phyloP scores from a whole-genome alignment of 2,329 filamentous ascomycete species.

The Dendrostoma leiphaemia region DNA sequence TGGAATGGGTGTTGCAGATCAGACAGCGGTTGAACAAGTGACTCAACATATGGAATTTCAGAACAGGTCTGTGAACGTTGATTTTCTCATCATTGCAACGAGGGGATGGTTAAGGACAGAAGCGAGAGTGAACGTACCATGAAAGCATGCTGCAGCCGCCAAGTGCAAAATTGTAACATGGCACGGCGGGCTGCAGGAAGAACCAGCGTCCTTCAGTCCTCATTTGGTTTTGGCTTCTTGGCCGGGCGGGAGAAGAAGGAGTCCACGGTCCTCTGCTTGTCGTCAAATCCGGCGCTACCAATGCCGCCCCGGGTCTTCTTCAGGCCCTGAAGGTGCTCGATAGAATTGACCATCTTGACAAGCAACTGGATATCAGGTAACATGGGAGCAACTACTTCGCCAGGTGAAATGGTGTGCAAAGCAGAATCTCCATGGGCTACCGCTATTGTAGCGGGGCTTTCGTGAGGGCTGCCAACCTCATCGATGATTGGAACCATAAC shows the following conservation, averaged over 20 bases:
- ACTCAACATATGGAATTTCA: slow-evolving; percentile 67
- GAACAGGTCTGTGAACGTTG: slow-evolving; percentile 82
- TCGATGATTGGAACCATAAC: too few species aligned
- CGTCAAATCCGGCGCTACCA: slow-evolving; percentile 73
- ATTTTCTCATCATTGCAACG: slow-evolving; percentile 68
- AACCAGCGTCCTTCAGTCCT: slow-evolving; percentile 23
- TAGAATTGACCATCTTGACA: slow-evolving; percentile 65
- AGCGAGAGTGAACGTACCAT: slow-evolving; percentile 37
- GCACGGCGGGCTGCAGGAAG: not conserved
- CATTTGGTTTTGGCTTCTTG: slow-evolving; percentile 48
- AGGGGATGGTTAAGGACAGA: slow-evolving; percentile 10
- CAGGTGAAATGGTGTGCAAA: not conserved
- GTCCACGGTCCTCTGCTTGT: slow-evolving; percentile 71
- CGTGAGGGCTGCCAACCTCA: too few species aligned
- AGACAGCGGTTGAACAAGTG: slow-evolving; percentile 82
- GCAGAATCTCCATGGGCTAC: not conserved
- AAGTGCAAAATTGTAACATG: too few species aligned
- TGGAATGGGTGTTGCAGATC: slow-evolving; percentile 38
- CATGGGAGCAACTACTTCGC: too few species aligned
- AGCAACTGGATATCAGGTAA: slow-evolving; percentile 25
- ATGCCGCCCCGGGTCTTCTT: slow-evolving; percentile 82
- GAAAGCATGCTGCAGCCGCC: not conserved
- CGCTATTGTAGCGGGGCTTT: too few species aligned
- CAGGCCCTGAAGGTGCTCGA: slow-evolving; percentile 68
- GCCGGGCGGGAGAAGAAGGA: slow-evolving; percentile 61